Evolutionary conservation across 2,329 filamentous ascomycete species (phyloP), one percentile per base, ranked within the genome.

Genomic region (Sarocladium oryzae): DNA sequence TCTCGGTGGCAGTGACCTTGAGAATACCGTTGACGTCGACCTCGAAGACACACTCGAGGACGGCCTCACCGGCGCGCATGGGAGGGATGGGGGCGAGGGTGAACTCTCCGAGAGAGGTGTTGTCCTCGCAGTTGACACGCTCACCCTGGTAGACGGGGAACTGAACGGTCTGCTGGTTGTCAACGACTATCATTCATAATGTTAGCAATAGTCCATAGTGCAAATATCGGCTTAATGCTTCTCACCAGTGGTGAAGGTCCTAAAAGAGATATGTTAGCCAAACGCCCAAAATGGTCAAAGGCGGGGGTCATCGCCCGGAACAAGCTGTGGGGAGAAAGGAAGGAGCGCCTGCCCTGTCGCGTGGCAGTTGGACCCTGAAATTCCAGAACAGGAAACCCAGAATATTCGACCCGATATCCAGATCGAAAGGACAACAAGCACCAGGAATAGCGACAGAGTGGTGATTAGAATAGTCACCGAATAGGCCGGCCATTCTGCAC

Each of bases 21-120:
- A 99, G 86, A 71, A 96, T 96, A 86, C 93, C 93, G 81, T 99
- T 99, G 82, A 96, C 93, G 63, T 99, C 93, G 68, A 99, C 93
- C 79, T 99, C 93, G 76, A 99, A 97, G 71, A 97, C 90, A 62
- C 92, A 88, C 77, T 99, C 93, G 41, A 99, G 87, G 60, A 95
- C 91, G 62, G 93, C 88, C 70, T 99, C 93, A 70, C 93, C 43
- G 66, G 93, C 92, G 66, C 85, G 86, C 89, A 96, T 74, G 78
- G 91, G 73, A 79, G 92, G 81, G 58, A 85, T 85, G 41, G 92
- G 93, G 61, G 90, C 87, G 56, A 99, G 79, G 54, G 92, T 96
- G 75, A 97, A 99, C 76, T 97, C 93, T 70, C 93, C 93, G 53
- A 97, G 82, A 23, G 88, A 95, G 58, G 92, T 97, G 82, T 99